Base-by-base conservation (phyloP, 2,329 filamentous ascomycete genomes). In the Fusarium sp. region DNA sequence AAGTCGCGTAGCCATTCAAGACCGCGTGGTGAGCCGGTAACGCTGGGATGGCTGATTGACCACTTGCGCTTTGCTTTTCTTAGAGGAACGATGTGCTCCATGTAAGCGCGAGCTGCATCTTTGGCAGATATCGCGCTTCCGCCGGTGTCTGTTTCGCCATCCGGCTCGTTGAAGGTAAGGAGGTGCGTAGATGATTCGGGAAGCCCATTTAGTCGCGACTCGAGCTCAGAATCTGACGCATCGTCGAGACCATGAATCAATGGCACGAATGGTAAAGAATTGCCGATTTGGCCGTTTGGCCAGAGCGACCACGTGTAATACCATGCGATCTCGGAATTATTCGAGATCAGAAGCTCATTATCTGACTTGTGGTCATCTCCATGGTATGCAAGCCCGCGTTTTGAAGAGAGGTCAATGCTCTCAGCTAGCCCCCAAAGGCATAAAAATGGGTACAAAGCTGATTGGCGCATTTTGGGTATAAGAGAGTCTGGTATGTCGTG, bases 261-360 rank as follows among this genome's bases (percentile, higher is more conserved):
- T 0, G 83, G 83, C 15, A 85, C 62, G 47, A 85, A 85, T 0
- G 77, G 71, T 23, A 83, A 52, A 3, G 76, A 72, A 18, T 69
- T 59, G n/a, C 75, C 73, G 3, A 81, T 72, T 16, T 68, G 58
- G 2, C 73, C 54, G 0, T 80, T 75, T 3, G 80, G 76, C 65
- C 78, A 77, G 2, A 80, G 78, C 1, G 83, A 83, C 83, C 83
- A 85, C 0, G 82, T 85, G 60, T 84, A 85, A 69, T 85, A 85
- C 83, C 83, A 85, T 0, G 78, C 73, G 18, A 85, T 79, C 11
- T 81, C 76, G 0, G 83, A 84, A 30, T 81, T 76, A 21, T 79
- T 75, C 0, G 83, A 84, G 3, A 81, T 63, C 2, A 85, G 61
- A 2, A 84, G 73, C n/a, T 78, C 64, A 44, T 79, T 79, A 60